Evolutionary conservation across 1,139 yeast genomes (phyloP), one percentile per base, ranked within the genome.

Genomic region (Scheffersomyces cryptocercus): DNA sequence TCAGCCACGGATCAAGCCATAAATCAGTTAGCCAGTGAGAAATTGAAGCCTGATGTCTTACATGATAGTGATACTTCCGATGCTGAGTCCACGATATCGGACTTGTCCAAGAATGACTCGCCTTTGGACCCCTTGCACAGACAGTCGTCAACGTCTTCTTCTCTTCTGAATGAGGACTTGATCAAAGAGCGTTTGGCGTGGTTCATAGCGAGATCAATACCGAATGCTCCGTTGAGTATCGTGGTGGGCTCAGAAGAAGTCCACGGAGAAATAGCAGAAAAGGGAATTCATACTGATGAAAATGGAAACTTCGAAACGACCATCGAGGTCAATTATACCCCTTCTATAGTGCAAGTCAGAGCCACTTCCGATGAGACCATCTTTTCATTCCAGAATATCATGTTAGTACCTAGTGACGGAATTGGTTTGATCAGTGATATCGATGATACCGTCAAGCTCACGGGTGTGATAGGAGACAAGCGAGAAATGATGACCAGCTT

Each of bases 401-500:
- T 71, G 46, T 56, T 75, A 29, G 69, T 80, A 5, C 67, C 70
- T 1, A 59, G 67, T 8, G 55, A 62, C 0, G 90, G 96, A 0
- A 68, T 85, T 24, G 89, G 88, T 11, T 66, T 95, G 1, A 90
- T 95, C 29, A 84, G 95, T 53, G 99, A 95, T 63, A 85, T 95
- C 39, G 99, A 95, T 59, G 99, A 95, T 59, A 95, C 99, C 0
- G 82, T 93, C 33, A 87, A 95, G 56, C 72, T 81, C 37, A 90
- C 99, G 0, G 98, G 98, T 2, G 91, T 95, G 0, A 75, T 88
- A 29, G 95, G 95, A 3, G 95, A 89, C 50, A 89, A 88, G 61
- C 75, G 96, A 43, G 89, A 87, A 36, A 71, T 93, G 49, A 81
- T 93, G 64, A 75, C 87, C 47, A 90, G 86, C 58, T 82, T 90